Base-by-base conservation (phyloP, 1,139 yeast genomes). In the Chernovozyma aurita region DNA sequence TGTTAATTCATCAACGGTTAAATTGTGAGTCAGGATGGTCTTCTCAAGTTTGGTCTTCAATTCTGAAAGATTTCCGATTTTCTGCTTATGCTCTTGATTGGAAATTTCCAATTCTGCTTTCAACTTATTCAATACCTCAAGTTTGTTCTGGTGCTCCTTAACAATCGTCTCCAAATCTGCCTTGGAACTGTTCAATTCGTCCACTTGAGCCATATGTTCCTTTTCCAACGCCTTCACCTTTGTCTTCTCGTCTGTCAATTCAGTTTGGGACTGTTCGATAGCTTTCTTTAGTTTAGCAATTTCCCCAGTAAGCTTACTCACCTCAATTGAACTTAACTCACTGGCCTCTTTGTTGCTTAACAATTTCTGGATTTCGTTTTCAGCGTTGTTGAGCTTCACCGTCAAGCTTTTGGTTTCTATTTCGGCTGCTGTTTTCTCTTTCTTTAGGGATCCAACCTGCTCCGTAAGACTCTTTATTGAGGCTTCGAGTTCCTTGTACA, bases 221-320 rank as follows among this genome's bases (percentile, higher is more conserved):
- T 28, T 32, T 13, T 41, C 28, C 24, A 33, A 22, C 14, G 33
- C 34, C 27, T 31, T 32, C 11, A 21, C 16, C 17, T 26, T 25
- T n/a, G 32, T 24, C 25, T 41, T 40, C 18, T 29, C 18, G 13
- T 34, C 36, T 24, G 42, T 46, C 26, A 46, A 34, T 24, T 41
- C 43, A 2, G 30, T 36, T 31, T 36, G 28, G 37, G 44, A 24
- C 32, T 37, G 9, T 18, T 32, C 30, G 37, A 35, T 27, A 42
- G 39, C 29, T 38, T 41, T 4, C 34, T 6, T 29, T 6, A 29
- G 30, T 29, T 22, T 12, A 15, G 6, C 29, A 22, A 29, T 28
- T 29, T 29, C 28, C 6, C 29, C 6, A 7, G 30, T 15, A 13
- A 15, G 16, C 29, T 13, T 6, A 6, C 8, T 39, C 17, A 40